These are phyloP conservation scores for Camelina hispida DNA, from an alignment of 345 rosid genomes.

Conservation along the genomic window DNA sequence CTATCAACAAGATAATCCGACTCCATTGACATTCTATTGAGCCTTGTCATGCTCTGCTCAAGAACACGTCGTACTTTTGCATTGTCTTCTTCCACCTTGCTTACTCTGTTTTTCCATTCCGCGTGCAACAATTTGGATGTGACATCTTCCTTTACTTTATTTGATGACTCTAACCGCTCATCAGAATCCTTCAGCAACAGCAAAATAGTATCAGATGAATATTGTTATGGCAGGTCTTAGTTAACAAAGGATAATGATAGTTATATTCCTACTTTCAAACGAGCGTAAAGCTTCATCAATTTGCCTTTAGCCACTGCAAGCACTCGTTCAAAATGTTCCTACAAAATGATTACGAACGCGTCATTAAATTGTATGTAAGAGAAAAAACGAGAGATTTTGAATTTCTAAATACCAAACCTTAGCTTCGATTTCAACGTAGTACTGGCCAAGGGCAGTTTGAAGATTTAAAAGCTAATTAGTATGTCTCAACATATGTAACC, in stretches of 20 bases:
- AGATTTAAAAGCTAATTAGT: too few relatives aligned
- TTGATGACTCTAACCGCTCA: slow-evolving; percentile 53
- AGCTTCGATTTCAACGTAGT: slow-evolving; percentile 92
- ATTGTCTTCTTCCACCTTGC: slow-evolving; percentile 85
- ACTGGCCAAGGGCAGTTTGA: slow-evolving; percentile 55
- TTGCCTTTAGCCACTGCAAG: slow-evolving; percentile 78
- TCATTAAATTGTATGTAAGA: too few relatives aligned
- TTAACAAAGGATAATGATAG: slow-evolving; percentile 12
- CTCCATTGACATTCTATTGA: slow-evolving; percentile 94
- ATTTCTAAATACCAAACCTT: slow-evolving; percentile 53
- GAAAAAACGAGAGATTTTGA: not conserved
- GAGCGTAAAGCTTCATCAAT: slow-evolving; percentile 57
- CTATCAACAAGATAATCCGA: slow-evolving; percentile 88
- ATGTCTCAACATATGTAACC: too few relatives aligned
- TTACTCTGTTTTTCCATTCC: slow-evolving; percentile 64
- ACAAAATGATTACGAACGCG: too few relatives aligned
- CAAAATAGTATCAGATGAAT: slow-evolving; percentile 11
- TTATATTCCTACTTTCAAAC: slow-evolving; percentile 56
- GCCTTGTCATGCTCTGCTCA: slow-evolving; percentile 92
- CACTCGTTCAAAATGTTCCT: slow-evolving; percentile 85
- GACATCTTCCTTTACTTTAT: slow-evolving; percentile 71
- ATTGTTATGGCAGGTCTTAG: not conserved
- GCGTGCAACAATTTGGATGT: slow-evolving; percentile 56
- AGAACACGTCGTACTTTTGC: slow-evolving; percentile 75
- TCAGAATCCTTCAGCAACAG: slow-evolving; percentile 55